phyloP scores from a whole-genome alignment of 2,329 filamentous ascomycete species.

The Aureobasidium sp. region DNA sequence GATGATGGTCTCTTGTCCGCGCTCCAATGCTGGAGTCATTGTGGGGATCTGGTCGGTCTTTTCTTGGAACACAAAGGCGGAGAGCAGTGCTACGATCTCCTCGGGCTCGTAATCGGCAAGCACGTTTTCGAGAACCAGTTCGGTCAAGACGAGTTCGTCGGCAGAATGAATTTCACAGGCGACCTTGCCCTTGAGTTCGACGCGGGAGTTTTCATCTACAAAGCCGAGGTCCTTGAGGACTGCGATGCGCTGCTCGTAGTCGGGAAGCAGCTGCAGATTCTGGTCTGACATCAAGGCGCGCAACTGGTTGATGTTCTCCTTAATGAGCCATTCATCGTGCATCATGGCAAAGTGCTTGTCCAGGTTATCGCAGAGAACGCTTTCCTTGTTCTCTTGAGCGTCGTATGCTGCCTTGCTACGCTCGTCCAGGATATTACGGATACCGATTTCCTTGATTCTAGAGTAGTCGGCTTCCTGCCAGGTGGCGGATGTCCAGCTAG shows the following conservation, averaged over 20 bases:
- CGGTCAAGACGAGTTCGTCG: conserved; percentile 91
- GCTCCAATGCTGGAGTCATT: conserved; percentile 73
- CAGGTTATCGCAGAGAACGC: conserved; percentile 67
- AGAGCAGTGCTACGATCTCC: conserved; percentile 90
- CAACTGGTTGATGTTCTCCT: conserved; percentile 83
- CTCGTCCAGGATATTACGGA: conserved; percentile 73
- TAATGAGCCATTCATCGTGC: conserved; percentile 93
- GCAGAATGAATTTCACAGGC: conserved; percentile 97
- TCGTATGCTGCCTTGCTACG: conserved; percentile 56
- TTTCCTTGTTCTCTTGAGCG: conserved; percentile 55
- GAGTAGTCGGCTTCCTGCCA: conserved; percentile 83
- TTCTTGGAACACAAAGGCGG: conserved; percentile 95
- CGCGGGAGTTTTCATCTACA: conserved; percentile 77
- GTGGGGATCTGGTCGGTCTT: conserved; percentile 80
- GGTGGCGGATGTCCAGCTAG: conserved; percentile 63
- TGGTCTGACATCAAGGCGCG: conserved; percentile 90
- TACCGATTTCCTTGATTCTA: conserved; percentile 72
- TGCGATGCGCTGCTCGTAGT: conserved; percentile 90
- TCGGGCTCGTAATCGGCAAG: conserved; percentile 91
- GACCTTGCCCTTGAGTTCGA: conserved; percentile 95
- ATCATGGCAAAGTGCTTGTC: conserved; percentile 93
- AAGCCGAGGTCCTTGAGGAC: conserved; percentile 90
- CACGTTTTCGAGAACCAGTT: conserved; percentile 93
- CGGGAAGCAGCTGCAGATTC: conserved; percentile 88
- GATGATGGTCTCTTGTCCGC: conserved; percentile 77